Evolutionary conservation across 2,329 filamentous ascomycete species (phyloP).

Genomic region (Talaromyces islandicus): DNA sequence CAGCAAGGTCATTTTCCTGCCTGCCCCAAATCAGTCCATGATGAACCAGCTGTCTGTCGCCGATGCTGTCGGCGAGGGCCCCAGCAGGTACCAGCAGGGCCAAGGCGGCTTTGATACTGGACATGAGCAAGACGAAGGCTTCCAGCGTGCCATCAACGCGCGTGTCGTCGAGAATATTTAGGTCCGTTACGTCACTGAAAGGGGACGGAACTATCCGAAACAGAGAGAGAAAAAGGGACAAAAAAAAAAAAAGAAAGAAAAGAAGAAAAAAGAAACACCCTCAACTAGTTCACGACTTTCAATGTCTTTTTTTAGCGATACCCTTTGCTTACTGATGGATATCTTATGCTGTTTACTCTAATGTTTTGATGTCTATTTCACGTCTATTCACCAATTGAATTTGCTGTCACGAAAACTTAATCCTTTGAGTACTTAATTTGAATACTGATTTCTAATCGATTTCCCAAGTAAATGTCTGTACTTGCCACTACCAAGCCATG

Average conservation of each 20-base stretch:
- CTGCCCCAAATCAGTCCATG: conserved; percentile 56
- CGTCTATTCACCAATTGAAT: not conserved
- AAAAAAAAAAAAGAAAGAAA: not conserved
- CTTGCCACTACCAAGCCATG: conserved; percentile 21
- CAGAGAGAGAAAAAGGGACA: not conserved
- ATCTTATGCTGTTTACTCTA: not conserved
- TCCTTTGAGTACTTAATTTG: not conserved
- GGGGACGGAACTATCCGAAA: not conserved
- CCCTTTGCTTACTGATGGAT: not conserved
- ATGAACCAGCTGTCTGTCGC: conserved; percentile 46
- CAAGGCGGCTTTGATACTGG: conserved; percentile 31
- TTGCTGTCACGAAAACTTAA: not conserved
- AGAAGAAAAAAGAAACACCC: not conserved
- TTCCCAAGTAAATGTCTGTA: not conserved
- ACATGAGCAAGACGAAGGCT: conserved; percentile 46
- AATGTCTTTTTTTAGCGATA: not conserved
- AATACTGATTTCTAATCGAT: not conserved
- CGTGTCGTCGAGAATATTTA: conserved; percentile 82
- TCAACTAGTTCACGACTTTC: not conserved
- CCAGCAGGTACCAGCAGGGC: conserved; percentile 43
- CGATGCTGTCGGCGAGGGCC: conserved; percentile 51
- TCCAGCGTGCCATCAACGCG: conserved; percentile 77
- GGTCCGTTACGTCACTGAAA: not conserved
- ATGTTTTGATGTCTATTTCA: not conserved
- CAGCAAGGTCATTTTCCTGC: conserved; percentile 80